These are phyloP conservation scores for Lyophyllum shimeji DNA, from an alignment of 768 basidiomycete species.

Conservation along the genomic window DNA sequence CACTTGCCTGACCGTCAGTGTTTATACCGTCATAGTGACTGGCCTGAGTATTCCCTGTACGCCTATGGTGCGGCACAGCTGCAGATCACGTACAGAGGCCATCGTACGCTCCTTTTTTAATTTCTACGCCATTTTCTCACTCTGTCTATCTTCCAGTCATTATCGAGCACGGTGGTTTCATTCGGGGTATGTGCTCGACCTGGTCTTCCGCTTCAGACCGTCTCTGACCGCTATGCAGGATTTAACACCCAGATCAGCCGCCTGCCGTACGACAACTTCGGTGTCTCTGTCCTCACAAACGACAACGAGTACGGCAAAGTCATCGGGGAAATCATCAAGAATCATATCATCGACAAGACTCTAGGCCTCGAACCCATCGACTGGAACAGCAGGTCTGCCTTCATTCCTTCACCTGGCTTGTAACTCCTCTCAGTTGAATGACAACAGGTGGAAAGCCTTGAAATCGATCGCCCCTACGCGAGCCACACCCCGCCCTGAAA, in stretches of 20 bases:
- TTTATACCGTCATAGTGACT: slow-evolving; percentile 5
- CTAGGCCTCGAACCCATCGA: slow-evolving; percentile 21
- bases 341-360: slow-evolving; percentile 21
- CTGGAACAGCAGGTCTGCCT: slow-evolving; percentile 20
- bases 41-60: slow-evolving; percentile 23
- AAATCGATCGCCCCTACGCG: slow-evolving; percentile 1
- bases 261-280: slow-evolving; percentile 14
- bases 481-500: slow-evolving; percentile 10
- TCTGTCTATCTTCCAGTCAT: neutral
- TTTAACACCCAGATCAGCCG: slow-evolving; percentile 11
- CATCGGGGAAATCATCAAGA: slow-evolving; percentile 22
- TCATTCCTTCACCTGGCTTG: neutral
- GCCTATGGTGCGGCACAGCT: slow-evolving; percentile 25
- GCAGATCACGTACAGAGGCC: slow-evolving; percentile 24
- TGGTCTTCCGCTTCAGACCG: neutral
- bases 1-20: neutral
- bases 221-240: neutral
- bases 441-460: neutral
- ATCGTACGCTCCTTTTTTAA: slow-evolving; percentile 13
- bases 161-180: slow-evolving; percentile 6
- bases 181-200: neutral
- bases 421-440: neutral
- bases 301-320: slow-evolving; percentile 19
- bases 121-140: neutral
- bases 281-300: slow-evolving; percentile 25